Evolutionary conservation across 2,329 filamentous ascomycete genomes (phyloP).

Genomic region (Capronia americana): DNA sequence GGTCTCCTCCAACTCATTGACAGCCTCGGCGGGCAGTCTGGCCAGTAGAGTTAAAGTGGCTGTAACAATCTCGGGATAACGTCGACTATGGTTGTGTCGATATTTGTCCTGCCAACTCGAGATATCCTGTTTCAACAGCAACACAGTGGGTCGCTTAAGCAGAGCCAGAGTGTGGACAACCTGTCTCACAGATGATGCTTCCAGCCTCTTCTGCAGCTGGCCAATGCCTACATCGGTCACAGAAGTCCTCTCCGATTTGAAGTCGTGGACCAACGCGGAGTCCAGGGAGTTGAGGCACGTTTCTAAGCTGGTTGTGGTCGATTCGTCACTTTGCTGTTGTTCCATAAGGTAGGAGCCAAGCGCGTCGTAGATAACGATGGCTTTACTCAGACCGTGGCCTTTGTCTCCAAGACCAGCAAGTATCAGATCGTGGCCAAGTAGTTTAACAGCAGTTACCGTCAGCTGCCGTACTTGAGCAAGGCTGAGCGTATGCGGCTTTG

Average conservation of each 20-base stretch:
- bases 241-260: conserved; percentile 4
- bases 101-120: not conserved
- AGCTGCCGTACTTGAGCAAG: conserved; percentile 59
- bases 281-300: conserved; percentile 25
- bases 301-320: conserved; percentile 8
- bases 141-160: conserved; percentile 38
- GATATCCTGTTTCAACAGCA: conserved; percentile 43
- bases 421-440: conserved; percentile 58
- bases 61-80: not conserved
- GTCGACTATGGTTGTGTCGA: not conserved
- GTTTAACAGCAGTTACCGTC: conserved; percentile 57
- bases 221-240: not conserved
- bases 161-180: conserved; percentile 6
- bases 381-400: not conserved
- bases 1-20: not conserved
- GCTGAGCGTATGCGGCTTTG: conserved; percentile 43
- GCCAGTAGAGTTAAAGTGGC: not conserved
- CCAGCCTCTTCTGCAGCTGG: conserved; percentile 15
- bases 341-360: conserved; percentile 13
- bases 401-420: conserved; percentile 18
- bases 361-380: conserved; percentile 16
- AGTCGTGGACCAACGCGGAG: conserved; percentile 7
- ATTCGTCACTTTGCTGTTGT: not conserved
- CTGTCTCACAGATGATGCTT: not conserved
- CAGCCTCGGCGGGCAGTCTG: not conserved